Evolutionary conservation across 176 grass and related monocot genomes (phyloP).

Genomic region (Bolboschoenus planiculmis): DNA sequence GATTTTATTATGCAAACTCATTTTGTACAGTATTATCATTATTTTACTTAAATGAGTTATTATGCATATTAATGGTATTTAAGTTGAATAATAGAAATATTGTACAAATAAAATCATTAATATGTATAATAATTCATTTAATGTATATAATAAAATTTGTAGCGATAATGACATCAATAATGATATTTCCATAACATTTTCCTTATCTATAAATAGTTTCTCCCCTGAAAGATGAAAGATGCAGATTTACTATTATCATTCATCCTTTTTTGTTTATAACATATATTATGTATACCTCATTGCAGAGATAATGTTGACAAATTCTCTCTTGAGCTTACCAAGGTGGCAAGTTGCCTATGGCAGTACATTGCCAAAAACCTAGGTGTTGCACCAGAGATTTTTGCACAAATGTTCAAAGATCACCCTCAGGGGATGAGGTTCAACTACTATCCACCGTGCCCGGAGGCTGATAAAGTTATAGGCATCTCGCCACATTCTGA

Average conservation of each 20-base stretch:
- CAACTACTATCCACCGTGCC: slow-evolving; percentile 53
- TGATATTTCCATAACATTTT: too few species aligned
- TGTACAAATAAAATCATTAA: too few species aligned
- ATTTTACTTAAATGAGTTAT: too few species aligned
- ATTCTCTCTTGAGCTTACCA: slow-evolving; percentile 34
- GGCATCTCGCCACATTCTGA: slow-evolving; percentile 54
- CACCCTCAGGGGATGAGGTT: slow-evolving; percentile 27
- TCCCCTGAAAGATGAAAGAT: too few species aligned
- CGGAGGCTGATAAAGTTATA: slow-evolving; percentile 37
- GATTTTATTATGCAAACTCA: too few species aligned
- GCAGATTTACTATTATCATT: neutral
- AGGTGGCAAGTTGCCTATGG: slow-evolving; percentile 14
- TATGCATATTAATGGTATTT: too few species aligned
- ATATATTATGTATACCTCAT: neutral
- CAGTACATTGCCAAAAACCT: slow-evolving; percentile 28
- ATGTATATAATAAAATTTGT: too few species aligned
- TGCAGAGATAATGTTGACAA: slow-evolving; percentile 32
- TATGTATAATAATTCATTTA: too few species aligned
- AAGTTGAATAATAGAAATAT: too few species aligned
- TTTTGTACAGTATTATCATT: too few species aligned
- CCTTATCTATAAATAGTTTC: too few species aligned
- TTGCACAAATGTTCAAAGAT: slow-evolving; percentile 25
- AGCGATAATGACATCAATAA: too few species aligned
- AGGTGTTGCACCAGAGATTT: slow-evolving; percentile 2
- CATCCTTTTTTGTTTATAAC: neutral